Evolutionary conservation across 116 monocot species (phyloP).

Genomic region (Phalaenopsis hybrid): DNA sequence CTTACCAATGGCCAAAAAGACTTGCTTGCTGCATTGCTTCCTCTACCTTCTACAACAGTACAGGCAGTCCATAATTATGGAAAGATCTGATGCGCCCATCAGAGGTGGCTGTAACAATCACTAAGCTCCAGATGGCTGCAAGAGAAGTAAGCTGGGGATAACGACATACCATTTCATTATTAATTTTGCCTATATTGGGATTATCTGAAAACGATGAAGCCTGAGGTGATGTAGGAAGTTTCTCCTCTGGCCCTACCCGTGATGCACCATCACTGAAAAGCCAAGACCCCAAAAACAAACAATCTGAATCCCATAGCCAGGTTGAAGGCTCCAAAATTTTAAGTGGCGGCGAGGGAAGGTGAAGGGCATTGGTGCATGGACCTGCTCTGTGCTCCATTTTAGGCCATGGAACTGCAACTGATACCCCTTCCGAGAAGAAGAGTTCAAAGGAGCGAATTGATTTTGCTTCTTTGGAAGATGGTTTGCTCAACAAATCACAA

Average conservation of each 20-base stretch:
- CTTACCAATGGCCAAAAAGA: neutral
- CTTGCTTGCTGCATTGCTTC: neutral
- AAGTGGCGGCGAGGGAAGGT: slow-evolving; percentile 7
- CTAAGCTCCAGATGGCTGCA: slow-evolving; percentile 41
- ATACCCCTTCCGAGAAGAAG: slow-evolving; percentile 56
- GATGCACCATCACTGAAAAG: slow-evolving; percentile 42
- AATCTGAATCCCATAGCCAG: slow-evolving; percentile 34
- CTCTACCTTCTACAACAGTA: slow-evolving; percentile 26
- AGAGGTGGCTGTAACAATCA: slow-evolving; percentile 53
- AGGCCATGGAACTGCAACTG: slow-evolving; percentile 59
- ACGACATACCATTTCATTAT: neutral
- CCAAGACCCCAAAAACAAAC: slow-evolving; percentile 41
- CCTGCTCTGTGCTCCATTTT: slow-evolving; percentile 15
- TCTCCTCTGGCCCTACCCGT: slow-evolving; percentile 82
- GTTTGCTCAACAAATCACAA: slow-evolving; percentile 16
- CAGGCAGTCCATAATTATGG: slow-evolving; percentile 73
- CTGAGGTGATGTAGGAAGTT: slow-evolving; percentile 16
- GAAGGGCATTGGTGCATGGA: neutral
- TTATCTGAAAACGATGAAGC: neutral
- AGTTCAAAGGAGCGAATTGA: slow-evolving; percentile 44
- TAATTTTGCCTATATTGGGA: neutral
- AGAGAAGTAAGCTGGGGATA: slow-evolving; percentile 11
- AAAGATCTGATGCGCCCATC: slow-evolving; percentile 76
- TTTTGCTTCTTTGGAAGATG: slow-evolving; percentile 24
- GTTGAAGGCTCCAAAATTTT: slow-evolving; percentile 25